Base-by-base conservation (phyloP, 305 asterid species). In the Fraxinus ornus region DNA sequence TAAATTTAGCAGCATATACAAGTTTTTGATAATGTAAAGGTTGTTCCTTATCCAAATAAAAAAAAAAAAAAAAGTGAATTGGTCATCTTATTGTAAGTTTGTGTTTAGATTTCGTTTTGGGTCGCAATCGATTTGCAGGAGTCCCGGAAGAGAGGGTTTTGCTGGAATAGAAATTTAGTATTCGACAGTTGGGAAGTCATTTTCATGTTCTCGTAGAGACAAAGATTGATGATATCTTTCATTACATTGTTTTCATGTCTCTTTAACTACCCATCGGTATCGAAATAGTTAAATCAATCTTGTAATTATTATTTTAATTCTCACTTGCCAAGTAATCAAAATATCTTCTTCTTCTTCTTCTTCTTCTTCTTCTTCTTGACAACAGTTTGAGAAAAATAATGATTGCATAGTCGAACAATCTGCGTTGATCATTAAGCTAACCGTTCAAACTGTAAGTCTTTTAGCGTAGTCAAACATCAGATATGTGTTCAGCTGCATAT, bases 161-260 rank as follows among this genome's bases (percentile, higher is more conserved):
- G 74, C 75, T 19, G 75, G 81, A 60, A 33, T 57, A n/a, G 10
- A 32, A n/a, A 57, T 7, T 35, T 21, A 17, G 26, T 60, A 21
- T 78, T 78, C 73, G 2, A 57, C 57, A 33, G 81, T 44, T 47
- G 44, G 55, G n/a, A 80, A 32, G 78, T 80, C 83, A 30, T 74
- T 80, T 72, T 80, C 83, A 26, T 5, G 36, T 26, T 36, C n/a
- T 26, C n/a, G 1, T 12, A 26, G 15, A 64, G 35, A 66, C 73
- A 66, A 12, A 3, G 73, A 22, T 66, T 66, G 36, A 8, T 66
- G 32, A 66, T 66, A 64, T 64, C 35, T 22, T 66, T 66, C 36
- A 13, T 66, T 66, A 10, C n/a, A 66, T 26, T 5, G 36, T 66
- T 10, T 66, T 66, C 36, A 66, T 26, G 74, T 66, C 36, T 57